Conservation (phyloP, 192 early-diverging fungal species). For the Mortierella hygrophila region DNA sequence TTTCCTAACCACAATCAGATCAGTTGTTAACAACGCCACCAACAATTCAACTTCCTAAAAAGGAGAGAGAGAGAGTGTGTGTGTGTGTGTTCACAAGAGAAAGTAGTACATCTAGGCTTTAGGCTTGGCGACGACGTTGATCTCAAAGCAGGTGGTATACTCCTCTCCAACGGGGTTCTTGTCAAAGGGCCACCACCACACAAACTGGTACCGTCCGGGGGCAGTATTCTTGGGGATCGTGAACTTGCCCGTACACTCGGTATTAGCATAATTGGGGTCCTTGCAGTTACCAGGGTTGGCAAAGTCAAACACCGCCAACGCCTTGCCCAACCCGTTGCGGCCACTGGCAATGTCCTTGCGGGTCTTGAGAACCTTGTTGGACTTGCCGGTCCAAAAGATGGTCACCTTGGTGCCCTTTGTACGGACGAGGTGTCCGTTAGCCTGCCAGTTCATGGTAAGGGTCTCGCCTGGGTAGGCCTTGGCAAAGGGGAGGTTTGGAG, state of each 20-base stretch:
- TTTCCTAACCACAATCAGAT: too few species aligned
- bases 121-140: conserved; percentile 38
- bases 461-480: conserved; percentile 63
- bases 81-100: too few species aligned
- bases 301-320: conserved; percentile 61
- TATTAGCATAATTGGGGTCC: conserved; percentile 53
- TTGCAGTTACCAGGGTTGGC: conserved; percentile 62
- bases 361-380: conserved; percentile 28
- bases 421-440: conserved; percentile 65
- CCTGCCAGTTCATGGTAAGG: conserved; percentile 64
- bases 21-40: too few species aligned
- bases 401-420: conserved; percentile 7
- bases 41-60: too few species aligned
- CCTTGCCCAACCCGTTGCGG: conserved; percentile 20
- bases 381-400: conserved; percentile 35
- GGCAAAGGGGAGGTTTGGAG: conserved; percentile 60
- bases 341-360: conserved; percentile 28
- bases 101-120: neutral
- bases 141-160: conserved; percentile 75
- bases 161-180: conserved; percentile 69
- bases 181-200: conserved; percentile 76
- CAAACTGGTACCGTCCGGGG: conserved; percentile 64
- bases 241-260: conserved; percentile 64
- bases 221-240: conserved; percentile 62
- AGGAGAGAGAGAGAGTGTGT: too few species aligned